phyloP scores from a whole-genome alignment of 2,329 filamentous ascomycete genomes.

The Aspergillus unguis region DNA sequence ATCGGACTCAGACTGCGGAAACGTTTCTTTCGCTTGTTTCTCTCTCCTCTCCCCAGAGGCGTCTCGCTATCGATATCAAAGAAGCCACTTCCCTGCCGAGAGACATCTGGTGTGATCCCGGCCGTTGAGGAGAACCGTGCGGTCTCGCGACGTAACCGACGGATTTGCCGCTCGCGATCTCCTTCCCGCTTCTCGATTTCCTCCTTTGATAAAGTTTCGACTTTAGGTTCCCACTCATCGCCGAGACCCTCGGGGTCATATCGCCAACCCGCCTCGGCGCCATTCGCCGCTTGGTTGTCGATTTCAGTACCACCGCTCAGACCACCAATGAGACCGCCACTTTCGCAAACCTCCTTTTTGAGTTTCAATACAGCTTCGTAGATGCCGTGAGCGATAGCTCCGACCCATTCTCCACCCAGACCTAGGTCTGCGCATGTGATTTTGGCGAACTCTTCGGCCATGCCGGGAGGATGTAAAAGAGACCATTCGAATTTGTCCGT shows the following conservation, averaged over 20 bases:
- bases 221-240: slow-evolving; percentile 78
- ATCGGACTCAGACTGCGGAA: slow-evolving; percentile 84
- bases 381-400: slow-evolving; percentile 91
- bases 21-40: slow-evolving; percentile 91
- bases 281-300: slow-evolving; percentile 81
- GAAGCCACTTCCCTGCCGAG: slow-evolving; percentile 57
- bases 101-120: slow-evolving; percentile 73
- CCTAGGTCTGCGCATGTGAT: slow-evolving; percentile 91
- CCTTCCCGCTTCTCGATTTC: slow-evolving; percentile 97
- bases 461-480: slow-evolving; percentile 82
- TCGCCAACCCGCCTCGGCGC: slow-evolving; percentile 86
- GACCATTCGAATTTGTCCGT: slow-evolving; percentile 99
- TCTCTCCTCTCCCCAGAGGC: slow-evolving; percentile 83
- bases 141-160: slow-evolving; percentile 82
- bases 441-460: slow-evolving; percentile 87
- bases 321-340: slow-evolving; percentile 76
- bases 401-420: slow-evolving; percentile 86
- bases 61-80: slow-evolving; percentile 65
- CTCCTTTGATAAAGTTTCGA: slow-evolving; percentile 81
- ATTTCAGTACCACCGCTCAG: slow-evolving; percentile 68
- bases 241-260: slow-evolving; percentile 89
- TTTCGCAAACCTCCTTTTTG: slow-evolving; percentile 96
- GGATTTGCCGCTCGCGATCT: slow-evolving; percentile 85
- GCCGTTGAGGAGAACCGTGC: slow-evolving; percentile 85
- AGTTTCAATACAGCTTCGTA: slow-evolving; percentile 89